phyloP scores from a whole-genome alignment of 768 basidiomycete species.

The Boletus reticulatus region DNA sequence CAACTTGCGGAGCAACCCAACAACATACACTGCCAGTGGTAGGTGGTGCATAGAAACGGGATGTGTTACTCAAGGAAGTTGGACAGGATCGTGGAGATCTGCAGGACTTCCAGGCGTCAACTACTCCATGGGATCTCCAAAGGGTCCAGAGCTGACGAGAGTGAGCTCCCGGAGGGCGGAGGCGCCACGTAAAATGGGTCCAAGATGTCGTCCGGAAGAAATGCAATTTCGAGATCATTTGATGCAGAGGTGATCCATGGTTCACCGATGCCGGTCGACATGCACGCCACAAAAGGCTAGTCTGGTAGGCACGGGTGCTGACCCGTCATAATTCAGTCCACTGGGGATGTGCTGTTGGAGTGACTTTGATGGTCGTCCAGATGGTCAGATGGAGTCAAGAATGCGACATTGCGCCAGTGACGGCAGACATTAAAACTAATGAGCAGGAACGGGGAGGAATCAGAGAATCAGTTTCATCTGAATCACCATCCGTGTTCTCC shows the following conservation, averaged over 20 bases:
- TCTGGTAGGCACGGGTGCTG: slow-evolving; percentile 47
- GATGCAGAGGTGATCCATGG: slow-evolving; percentile 13
- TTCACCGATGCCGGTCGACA: slow-evolving; percentile 53
- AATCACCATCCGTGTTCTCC: too few relatives aligned
- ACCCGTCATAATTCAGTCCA: slow-evolving; percentile 34
- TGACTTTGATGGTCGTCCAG: slow-evolving; percentile 47
- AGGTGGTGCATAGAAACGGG: slow-evolving; percentile 52
- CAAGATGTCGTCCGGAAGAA: slow-evolving; percentile 61
- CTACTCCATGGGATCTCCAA: slow-evolving; percentile 40
- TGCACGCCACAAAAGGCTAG: slow-evolving; percentile 68
- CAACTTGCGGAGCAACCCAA: slow-evolving; percentile 24
- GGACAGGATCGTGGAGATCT: slow-evolving; percentile 32
- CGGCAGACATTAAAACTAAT: slow-evolving; percentile 32
- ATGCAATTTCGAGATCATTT: slow-evolving; percentile 56
- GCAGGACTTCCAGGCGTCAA: slow-evolving; percentile 13
- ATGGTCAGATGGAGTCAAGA: slow-evolving; percentile 47
- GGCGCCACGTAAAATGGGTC: slow-evolving; percentile 48
- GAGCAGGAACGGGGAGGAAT: too few relatives aligned
- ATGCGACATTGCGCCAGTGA: slow-evolving; percentile 54
- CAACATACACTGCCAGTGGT: slow-evolving; percentile 43
- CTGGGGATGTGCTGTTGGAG: too few relatives aligned
- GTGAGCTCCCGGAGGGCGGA: slow-evolving; percentile 53
- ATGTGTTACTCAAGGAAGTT: slow-evolving; percentile 23
- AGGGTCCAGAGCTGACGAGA: slow-evolving; percentile 58
- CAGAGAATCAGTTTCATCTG: not conserved